phyloP scores from a whole-genome alignment of 805 yeast genomes.

The Starmerella stigmatis region DNA sequence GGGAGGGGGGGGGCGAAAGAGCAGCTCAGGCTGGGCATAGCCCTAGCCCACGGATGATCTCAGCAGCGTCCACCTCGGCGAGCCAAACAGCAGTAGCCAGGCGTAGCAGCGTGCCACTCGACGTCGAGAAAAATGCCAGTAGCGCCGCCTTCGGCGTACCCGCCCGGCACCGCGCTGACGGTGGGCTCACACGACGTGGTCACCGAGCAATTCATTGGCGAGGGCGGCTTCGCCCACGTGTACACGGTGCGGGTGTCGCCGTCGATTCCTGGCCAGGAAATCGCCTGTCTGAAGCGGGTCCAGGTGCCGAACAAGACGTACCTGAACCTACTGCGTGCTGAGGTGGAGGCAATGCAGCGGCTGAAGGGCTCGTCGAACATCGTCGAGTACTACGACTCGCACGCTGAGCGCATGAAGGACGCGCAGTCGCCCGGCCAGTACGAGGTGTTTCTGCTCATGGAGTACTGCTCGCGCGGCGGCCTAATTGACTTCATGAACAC shows the following conservation, averaged over 20 bases:
- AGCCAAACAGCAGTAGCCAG: neutral
- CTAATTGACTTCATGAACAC: conserved; percentile 81
- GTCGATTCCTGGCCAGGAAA: conserved; percentile 40
- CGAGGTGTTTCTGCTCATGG: conserved; percentile 89
- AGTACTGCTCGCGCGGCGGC: conserved; percentile 78
- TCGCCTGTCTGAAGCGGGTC: conserved; percentile 87
- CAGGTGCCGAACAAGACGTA: conserved; percentile 84
- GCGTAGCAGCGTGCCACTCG: neutral
- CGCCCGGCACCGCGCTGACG: conserved; percentile 65
- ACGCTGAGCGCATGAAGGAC: conserved; percentile 61
- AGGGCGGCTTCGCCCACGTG: conserved; percentile 93
- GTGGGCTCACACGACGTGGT: conserved; percentile 76
- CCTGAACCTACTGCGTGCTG: conserved; percentile 74
- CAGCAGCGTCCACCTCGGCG: conserved; percentile 2
- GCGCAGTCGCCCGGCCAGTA: conserved; percentile 39
- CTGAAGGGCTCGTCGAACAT: conserved; percentile 66
- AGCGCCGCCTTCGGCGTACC: conserved; percentile 38
- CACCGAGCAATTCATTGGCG: conserved; percentile 62
- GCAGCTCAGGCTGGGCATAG: too few relatives aligned
- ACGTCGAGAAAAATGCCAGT: conserved; percentile 16
- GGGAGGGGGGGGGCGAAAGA: too few relatives aligned
- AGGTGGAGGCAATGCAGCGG: conserved; percentile 94
- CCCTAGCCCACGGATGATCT: conserved; percentile 4
- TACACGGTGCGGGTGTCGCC: conserved; percentile 67
- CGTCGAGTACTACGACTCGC: conserved; percentile 88